These are phyloP conservation scores for Talaromyces sp. DNA, from an alignment of 2,329 filamentous ascomycete species.

Conservation along the genomic window DNA sequence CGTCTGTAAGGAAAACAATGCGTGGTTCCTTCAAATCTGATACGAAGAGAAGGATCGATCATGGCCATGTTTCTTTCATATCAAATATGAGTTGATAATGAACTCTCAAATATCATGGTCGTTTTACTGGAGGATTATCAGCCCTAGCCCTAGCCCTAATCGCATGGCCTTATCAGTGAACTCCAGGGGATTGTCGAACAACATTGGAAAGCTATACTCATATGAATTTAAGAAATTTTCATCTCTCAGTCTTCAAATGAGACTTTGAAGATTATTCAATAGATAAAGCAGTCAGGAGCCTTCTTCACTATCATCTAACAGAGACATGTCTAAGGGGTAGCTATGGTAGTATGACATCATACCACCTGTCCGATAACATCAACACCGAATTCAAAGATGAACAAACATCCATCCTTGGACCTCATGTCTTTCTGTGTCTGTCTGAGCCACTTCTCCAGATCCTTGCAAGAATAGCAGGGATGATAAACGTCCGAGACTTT, in stretches of 20 bases:
- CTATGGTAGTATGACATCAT: not conserved
- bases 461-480: not conserved
- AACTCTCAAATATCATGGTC: not conserved
- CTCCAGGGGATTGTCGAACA: not conserved
- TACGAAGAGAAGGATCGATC: too few species aligned
- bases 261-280: not conserved
- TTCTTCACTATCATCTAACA: not conserved
- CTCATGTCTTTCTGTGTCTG: not conserved
- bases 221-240: not conserved
- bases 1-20: too few species aligned
- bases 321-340: not conserved
- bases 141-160: not conserved
- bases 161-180: not conserved
- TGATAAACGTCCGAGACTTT: not conserved
- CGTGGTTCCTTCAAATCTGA: too few species aligned
- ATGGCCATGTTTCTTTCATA: too few species aligned
- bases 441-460: not conserved
- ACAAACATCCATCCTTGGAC: not conserved
- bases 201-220: not conserved
- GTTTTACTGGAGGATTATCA: not conserved
- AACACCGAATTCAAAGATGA: not conserved
- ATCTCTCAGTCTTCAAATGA: not conserved
- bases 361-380: not conserved
- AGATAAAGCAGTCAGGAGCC: not conserved
- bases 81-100: too few species aligned